These are phyloP conservation scores for Linanthus parryae DNA, from an alignment of 148 eudicot genomes.

Conservation along the genomic window DNA sequence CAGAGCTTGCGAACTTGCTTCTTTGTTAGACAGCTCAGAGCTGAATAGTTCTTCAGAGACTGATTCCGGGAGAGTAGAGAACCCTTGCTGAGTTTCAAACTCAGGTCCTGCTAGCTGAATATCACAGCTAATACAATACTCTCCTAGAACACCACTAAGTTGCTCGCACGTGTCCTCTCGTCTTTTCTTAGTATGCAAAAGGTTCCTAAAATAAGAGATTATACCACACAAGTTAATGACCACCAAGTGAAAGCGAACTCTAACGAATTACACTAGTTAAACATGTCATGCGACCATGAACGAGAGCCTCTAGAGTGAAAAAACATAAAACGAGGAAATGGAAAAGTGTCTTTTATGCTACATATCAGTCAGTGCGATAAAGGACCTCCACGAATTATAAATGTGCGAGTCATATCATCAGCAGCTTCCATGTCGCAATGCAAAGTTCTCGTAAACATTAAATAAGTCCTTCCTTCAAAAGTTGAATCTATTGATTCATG, in stretches of 20 bases:
- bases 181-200: constrained; percentile 60
- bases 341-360: no score
- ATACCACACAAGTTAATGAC: constrained; percentile 1
- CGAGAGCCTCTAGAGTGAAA: no score
- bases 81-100: constrained; percentile 45
- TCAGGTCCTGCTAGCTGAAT: constrained; percentile 67
- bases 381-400: no score
- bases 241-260: neutral
- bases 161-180: constrained; percentile 49
- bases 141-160: constrained; percentile 52
- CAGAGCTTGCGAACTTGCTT: constrained; percentile 38
- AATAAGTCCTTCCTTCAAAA: no score
- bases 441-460: no score
- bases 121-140: constrained; percentile 72
- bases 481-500: no score
- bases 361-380: no score
- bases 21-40: constrained; percentile 35
- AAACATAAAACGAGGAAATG: no score
- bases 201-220: constrained; percentile 36
- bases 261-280: no score
- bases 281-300: no score
- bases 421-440: no score
- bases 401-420: no score
- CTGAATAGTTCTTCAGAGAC: constrained; percentile 66
- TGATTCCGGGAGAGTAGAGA: constrained; percentile 53